Percentiles rank a stretch among this genome's conserved stretches.
Conservation (phyloP, 2,329 filamentous ascomycete species). For the Ceratocystiopsis sp. region DNA sequence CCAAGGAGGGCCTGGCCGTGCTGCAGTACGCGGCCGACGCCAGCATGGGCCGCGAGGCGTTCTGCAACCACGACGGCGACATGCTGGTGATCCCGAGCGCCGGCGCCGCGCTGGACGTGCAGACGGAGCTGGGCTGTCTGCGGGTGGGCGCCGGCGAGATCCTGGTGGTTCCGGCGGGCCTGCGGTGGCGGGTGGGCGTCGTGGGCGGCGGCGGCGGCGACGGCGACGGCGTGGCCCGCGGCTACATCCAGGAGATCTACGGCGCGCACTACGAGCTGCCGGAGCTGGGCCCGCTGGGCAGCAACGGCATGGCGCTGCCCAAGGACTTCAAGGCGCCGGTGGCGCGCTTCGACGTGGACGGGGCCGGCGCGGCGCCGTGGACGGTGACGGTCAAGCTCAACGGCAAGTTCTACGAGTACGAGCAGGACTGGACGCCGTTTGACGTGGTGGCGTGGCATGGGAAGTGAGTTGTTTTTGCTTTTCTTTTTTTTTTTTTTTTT, state of each 20-base stretch:
- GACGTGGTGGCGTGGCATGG: slow-evolving; percentile 28
- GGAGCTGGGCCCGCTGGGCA: slow-evolving; percentile 48
- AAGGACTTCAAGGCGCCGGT: slow-evolving; percentile 48
- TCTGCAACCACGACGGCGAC: slow-evolving; percentile 46
- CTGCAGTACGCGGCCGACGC: slow-evolving; percentile 30
- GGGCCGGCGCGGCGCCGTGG: slow-evolving; percentile 16
- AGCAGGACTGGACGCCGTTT: slow-evolving; percentile 49
- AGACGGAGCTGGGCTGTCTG: slow-evolving; percentile 45
- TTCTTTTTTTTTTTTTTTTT: background rate
- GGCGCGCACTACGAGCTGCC: slow-evolving; percentile 48
- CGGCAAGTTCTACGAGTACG: slow-evolving; percentile 41
- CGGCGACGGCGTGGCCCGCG: slow-evolving; percentile 14
- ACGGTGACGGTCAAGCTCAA: slow-evolving; percentile 43
- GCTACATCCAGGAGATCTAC: slow-evolving; percentile 52
- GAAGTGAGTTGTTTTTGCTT: slow-evolving; percentile 1
- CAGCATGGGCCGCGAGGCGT: slow-evolving; percentile 29
- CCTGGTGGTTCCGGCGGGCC: slow-evolving; percentile 47
- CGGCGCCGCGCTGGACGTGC: slow-evolving; percentile 42
- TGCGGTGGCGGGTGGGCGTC: slow-evolving; percentile 45
- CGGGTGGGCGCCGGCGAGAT: slow-evolving; percentile 50
- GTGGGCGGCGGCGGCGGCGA: too few relatives aligned
- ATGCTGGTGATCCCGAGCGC: slow-evolving; percentile 49
- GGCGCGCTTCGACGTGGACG: slow-evolving; percentile 40
- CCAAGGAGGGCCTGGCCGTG: slow-evolving; percentile 29
- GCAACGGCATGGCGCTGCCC: slow-evolving; percentile 46